Evolutionary conservation across 768 basidiomycete genomes (phyloP), one percentile per base, ranked within the genome.

Genomic region (Daedaleopsis sinensis): DNA sequence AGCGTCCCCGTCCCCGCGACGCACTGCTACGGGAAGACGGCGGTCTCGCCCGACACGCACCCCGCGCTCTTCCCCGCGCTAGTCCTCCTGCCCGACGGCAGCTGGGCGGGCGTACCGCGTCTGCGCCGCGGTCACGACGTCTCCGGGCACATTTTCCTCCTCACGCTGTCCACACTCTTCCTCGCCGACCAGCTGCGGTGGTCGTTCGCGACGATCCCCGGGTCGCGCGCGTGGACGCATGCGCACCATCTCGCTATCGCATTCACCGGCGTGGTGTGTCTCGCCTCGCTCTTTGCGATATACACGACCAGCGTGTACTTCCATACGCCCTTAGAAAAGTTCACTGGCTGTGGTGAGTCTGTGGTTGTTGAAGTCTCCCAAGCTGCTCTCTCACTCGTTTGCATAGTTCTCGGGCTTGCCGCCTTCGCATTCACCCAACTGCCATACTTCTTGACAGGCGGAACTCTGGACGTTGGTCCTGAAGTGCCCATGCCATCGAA

Each of bases 71-170:
- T 93, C 75, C 69, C 79, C 12, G 66, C 77, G 5, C 68, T 76
- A 21, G 66, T 82, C 54, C 51, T 73, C 5, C 67, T 77, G 35
- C 78, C 80, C 1, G 72, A 75, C 5, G 79, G 56, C n/a, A 57
- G 76, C 15, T 88, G 82, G 83, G 72, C 70, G 32, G 73, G 70
- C 0, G 67, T 73, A 2, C 92, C 94, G 10, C 77, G 89, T 32
- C 76, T 96, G 64, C 81, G 85, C 55, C 83, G 80, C 44, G 96
- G 96, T 0, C 94, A 97, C 71, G 96, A 98, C 68, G 85, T 98
- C 15, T 96, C 94, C 0, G 96, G 96, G 8, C 96, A 98, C 70
- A 80, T 94, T 35, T 98, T 97, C 78, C 82, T 98, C 62, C 82
- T 98, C 64, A 90, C 90, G 2, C 83, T 96, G 78, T 80, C 88